phyloP scores from a whole-genome alignment of 805 yeast genomes.

The Yarrowia alimentaria region DNA sequence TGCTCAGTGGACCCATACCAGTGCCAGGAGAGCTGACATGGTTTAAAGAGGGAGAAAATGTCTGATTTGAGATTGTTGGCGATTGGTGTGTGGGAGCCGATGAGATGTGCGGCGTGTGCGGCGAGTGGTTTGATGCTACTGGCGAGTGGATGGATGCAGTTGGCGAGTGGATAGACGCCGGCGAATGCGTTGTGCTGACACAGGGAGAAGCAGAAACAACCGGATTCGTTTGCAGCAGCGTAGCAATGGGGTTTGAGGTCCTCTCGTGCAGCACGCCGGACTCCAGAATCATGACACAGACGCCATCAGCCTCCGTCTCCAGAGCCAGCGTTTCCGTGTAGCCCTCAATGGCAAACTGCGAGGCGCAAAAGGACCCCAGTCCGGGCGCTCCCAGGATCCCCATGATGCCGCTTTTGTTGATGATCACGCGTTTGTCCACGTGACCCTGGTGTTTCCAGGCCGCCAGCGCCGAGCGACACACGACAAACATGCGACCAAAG shows the following conservation, averaged over 20 bases:
- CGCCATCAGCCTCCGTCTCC: conserved; percentile 34
- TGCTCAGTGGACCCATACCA: background rate
- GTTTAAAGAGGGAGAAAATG: background rate
- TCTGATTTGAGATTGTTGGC: background rate
- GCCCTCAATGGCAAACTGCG: conserved; percentile 40
- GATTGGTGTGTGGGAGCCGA: background rate
- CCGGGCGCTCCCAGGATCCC: conserved; percentile 39
- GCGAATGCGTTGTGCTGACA: no score
- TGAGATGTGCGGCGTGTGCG: no score
- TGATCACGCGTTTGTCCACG: conserved; percentile 1
- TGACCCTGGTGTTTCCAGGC: background rate
- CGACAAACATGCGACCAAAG: conserved; percentile 6
- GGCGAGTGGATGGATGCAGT: no score
- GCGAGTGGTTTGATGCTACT: no score
- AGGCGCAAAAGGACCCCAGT: conserved; percentile 36
- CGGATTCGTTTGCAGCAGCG: conserved; percentile 3
- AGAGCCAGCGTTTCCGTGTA: conserved; percentile 36
- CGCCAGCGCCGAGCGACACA: background rate
- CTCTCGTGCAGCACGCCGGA: conserved; percentile 28
- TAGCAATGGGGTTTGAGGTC: conserved; percentile 30
- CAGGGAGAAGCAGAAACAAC: no score
- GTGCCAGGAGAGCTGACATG: no score
- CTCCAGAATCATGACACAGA: conserved; percentile 31
- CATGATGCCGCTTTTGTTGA: conserved; percentile 32
- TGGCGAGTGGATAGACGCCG: no score